Evolutionary conservation across 139 green algal species (phyloP).

Genomic region (Chlamydomonas sphaeroides): DNA sequence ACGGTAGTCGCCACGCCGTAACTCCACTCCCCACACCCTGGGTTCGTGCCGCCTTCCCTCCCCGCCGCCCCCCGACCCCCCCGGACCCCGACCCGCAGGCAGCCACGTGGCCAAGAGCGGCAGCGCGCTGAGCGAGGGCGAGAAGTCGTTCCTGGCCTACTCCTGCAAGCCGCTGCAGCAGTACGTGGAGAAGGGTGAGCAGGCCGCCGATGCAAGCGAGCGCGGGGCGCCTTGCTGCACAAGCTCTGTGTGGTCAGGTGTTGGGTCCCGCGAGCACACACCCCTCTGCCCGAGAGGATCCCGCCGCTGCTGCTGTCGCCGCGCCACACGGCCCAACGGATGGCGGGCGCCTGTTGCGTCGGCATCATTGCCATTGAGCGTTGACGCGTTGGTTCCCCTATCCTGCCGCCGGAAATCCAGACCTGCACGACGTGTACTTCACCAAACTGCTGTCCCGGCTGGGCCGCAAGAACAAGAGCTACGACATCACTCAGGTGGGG

Average conservation of each 20-base stretch:
- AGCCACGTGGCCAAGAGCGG: constrained; percentile 9
- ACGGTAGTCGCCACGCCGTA: too few relatives aligned
- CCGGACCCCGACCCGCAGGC: neutral
- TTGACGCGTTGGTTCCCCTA: neutral
- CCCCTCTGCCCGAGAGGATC: too few relatives aligned
- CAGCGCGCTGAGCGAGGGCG: neutral
- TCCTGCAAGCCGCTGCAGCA: neutral
- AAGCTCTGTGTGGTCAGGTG: too few relatives aligned
- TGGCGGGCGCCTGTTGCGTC: too few relatives aligned
- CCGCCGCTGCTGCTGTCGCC: too few relatives aligned
- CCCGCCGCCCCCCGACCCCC: neutral
- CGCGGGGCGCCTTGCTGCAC: too few relatives aligned
- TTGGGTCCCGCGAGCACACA: too few relatives aligned
- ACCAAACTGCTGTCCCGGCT: neutral
- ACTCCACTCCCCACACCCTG: too few relatives aligned
- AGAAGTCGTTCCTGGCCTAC: neutral
- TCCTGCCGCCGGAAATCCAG: neutral
- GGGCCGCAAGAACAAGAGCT: constrained; percentile 11
- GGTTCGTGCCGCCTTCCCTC: too few relatives aligned
- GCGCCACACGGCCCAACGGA: too few relatives aligned
- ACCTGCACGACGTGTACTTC: neutral
- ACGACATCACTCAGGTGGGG: neutral
- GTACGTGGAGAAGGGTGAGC: constrained; percentile 1
- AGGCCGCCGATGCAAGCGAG: too few relatives aligned
- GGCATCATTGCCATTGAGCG: too few relatives aligned